Evolutionary conservation across 2,329 filamentous ascomycete species (phyloP).

Genomic region (Aureobasidium sp.): DNA sequence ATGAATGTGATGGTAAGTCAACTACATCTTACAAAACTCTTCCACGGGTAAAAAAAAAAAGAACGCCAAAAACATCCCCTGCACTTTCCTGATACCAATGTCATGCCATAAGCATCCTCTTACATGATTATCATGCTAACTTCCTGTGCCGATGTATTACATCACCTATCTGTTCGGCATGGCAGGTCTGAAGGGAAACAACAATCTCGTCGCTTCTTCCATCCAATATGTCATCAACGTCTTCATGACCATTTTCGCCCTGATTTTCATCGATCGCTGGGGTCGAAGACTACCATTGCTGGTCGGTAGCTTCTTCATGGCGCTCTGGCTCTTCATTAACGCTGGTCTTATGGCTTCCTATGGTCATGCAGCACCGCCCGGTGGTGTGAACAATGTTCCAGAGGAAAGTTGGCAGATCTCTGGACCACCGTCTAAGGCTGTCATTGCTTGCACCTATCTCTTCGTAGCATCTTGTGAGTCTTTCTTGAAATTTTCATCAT

Average conservation of each 20-base stretch:
- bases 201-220: constrained; percentile 57
- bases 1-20: background rate
- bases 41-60: constrained; percentile 21
- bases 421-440: constrained; percentile 36
- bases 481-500: no score
- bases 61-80: no score
- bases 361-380: constrained; percentile 37
- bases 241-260: constrained; percentile 66
- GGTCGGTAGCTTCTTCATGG: constrained; percentile 58
- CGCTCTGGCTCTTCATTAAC: constrained; percentile 54
- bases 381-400: constrained; percentile 34
- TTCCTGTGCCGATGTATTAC: constrained; percentile 33
- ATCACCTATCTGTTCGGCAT: constrained; percentile 60
- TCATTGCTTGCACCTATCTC: constrained; percentile 65
- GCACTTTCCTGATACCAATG: no score
- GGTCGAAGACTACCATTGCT: constrained; percentile 64
- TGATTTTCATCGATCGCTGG: constrained; percentile 68
- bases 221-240: constrained; percentile 78
- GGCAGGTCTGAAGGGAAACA: constrained; percentile 52
- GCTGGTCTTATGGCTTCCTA: constrained; percentile 56
- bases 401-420: constrained; percentile 36
- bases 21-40: constrained; percentile 52
- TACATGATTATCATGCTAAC: no score
- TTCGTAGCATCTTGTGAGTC: constrained; percentile 56
- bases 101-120: no score